These are phyloP conservation scores for Mitragyna speciosa DNA, from an alignment of 257 asterid genomes.

Conservation along the genomic window DNA sequence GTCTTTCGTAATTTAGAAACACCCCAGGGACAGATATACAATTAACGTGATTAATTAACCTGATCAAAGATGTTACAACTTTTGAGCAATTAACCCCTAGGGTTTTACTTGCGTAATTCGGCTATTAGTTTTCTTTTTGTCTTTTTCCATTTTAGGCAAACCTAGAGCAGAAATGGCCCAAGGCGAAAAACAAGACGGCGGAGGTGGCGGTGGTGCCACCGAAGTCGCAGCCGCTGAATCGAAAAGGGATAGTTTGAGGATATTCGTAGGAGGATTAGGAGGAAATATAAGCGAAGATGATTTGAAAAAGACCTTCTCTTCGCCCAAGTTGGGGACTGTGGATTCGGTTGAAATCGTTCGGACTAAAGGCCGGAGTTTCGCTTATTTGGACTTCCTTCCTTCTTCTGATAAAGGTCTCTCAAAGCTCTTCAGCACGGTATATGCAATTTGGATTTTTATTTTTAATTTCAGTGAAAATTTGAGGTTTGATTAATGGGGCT, in stretches of 20 bases:
- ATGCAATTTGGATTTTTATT: not conserved
- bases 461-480: not conserved
- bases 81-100: too few species aligned
- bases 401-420: constrained; percentile 82
- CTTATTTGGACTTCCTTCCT: constrained; percentile 72
- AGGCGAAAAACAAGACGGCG: not conserved
- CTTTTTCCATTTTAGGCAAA: too few species aligned
- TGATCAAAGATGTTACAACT: too few species aligned
- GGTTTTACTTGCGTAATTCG: too few species aligned
- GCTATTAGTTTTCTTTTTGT: too few species aligned
- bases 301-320: constrained; percentile 65
- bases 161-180: constrained; percentile 15
- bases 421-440: constrained; percentile 87
- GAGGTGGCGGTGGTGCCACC: not conserved
- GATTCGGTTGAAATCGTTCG: constrained; percentile 71
- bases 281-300: constrained; percentile 54
- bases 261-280: constrained; percentile 81
- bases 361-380: constrained; percentile 82
- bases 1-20: too few species aligned
- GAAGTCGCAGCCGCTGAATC: too few species aligned
- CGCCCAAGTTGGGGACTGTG: constrained; percentile 72
- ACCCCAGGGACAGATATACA: too few species aligned
- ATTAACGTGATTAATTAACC: too few species aligned
- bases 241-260: constrained; percentile 34
- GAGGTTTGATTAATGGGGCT: not conserved